A percentile compares a stretch with the other conserved stretches of the same genome.
phyloP scores from a whole-genome alignment of 2,329 filamentous ascomycete genomes.

The Cercospora zeina region DNA sequence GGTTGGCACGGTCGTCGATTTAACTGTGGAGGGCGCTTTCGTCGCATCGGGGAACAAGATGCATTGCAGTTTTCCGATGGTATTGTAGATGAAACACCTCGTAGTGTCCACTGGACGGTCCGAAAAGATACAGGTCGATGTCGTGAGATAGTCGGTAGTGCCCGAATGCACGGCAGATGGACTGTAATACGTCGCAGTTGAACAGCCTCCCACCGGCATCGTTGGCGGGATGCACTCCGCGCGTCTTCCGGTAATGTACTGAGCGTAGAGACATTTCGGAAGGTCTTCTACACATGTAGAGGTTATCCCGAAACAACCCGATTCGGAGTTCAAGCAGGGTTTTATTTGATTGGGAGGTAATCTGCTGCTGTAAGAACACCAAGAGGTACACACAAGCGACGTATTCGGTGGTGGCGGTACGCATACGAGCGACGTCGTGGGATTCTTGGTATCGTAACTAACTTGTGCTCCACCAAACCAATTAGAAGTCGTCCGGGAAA shows the following conservation, averaged over 20 bases:
- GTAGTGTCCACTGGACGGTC: neutral
- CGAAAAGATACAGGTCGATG: neutral
- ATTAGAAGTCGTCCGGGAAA: neutral
- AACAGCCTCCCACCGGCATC: constrained; percentile 9
- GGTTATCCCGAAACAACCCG: neutral
- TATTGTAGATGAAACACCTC: neutral
- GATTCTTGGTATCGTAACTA: neutral
- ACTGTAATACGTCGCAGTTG: constrained; percentile 8
- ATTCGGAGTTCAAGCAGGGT: neutral
- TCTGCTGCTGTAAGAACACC: constrained; percentile 3
- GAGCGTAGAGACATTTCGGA: neutral
- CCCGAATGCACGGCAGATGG: neutral
- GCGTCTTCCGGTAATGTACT: neutral
- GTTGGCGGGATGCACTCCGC: neutral
- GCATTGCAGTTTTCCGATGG: neutral
- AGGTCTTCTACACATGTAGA: constrained; percentile 3
- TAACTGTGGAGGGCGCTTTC: neutral
- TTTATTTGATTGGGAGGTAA: neutral
- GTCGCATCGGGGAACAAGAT: constrained; percentile 1
- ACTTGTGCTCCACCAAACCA: neutral
- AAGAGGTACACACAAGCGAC: neutral
- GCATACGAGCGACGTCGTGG: neutral
- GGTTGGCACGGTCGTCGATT: neutral
- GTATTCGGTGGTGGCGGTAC: neutral
- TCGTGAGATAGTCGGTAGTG: constrained; percentile 4